phyloP scores from a whole-genome alignment of 805 yeast genomes.

The Candida gorgasii region DNA sequence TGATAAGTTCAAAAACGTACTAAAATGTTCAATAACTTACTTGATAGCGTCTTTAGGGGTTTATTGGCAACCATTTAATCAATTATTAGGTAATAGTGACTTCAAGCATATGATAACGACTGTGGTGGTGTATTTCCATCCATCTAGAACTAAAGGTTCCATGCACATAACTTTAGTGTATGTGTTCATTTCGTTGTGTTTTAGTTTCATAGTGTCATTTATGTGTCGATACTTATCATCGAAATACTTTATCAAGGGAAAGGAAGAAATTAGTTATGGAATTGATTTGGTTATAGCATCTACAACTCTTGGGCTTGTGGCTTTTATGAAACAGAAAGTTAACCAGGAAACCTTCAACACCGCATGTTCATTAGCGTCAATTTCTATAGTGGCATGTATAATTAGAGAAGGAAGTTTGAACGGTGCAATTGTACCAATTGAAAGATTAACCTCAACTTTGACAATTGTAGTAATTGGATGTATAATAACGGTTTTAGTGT shows the following conservation, averaged over 20 bases:
- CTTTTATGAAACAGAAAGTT: slow-evolving; percentile 68
- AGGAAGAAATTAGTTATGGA: slow-evolving; percentile 49
- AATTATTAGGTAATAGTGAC: slow-evolving; percentile 61
- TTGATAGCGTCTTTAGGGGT: slow-evolving; percentile 73
- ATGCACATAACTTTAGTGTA: slow-evolving; percentile 74
- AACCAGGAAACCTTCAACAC: slow-evolving; percentile 72
- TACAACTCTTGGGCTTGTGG: slow-evolving; percentile 61
- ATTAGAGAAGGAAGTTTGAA: slow-evolving; percentile 72
- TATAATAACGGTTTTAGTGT: slow-evolving; percentile 54
- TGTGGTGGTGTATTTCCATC: slow-evolving; percentile 81
- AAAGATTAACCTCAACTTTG: slow-evolving; percentile 54
- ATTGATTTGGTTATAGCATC: slow-evolving; percentile 57
- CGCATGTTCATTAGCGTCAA: slow-evolving; percentile 76
- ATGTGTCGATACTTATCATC: slow-evolving; percentile 54
- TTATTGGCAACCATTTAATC: slow-evolving; percentile 51
- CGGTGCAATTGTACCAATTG: slow-evolving; percentile 56
- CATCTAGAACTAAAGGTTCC: slow-evolving; percentile 74
- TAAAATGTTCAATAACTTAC: slow-evolving; percentile 76
- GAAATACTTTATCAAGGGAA: slow-evolving; percentile 42
- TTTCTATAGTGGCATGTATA: slow-evolving; percentile 67
- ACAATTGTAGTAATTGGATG: slow-evolving; percentile 64
- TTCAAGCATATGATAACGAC: slow-evolving; percentile 83
- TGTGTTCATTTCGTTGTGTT: slow-evolving; percentile 55
- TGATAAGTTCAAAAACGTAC: slow-evolving; percentile 30
- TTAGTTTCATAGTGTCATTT: slow-evolving; percentile 53